Evolutionary conservation across 1,284 basidiomycete species (phyloP).

Genomic region (Pseudozyma sp.): DNA sequence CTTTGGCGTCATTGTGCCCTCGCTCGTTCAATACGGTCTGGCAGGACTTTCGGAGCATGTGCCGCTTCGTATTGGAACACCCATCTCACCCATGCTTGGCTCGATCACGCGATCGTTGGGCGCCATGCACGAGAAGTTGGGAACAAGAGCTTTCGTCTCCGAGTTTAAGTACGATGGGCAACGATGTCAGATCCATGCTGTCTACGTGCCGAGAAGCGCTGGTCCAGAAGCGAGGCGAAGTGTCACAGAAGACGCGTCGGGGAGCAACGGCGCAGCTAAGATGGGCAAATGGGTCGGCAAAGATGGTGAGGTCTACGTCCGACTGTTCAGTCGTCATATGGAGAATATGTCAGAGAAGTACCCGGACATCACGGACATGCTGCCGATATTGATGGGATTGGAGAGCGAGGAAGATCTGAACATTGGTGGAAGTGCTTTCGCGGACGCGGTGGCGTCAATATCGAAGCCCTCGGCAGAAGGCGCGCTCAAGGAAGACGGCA

Average conservation of each 20-base stretch:
- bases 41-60: slow-evolving; percentile 71
- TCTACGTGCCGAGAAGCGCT: slow-evolving; percentile 42
- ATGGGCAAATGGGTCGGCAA: slow-evolving; percentile 62
- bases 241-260: slow-evolving; percentile 22
- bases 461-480: not conserved
- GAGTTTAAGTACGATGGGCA: slow-evolving; percentile 90
- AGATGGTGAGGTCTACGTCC: slow-evolving; percentile 72
- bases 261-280: slow-evolving; percentile 19
- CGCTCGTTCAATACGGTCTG: slow-evolving; percentile 70
- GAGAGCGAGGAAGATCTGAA: slow-evolving; percentile 35
- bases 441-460: not conserved
- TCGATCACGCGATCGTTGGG: slow-evolving; percentile 80
- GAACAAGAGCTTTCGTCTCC: slow-evolving; percentile 61
- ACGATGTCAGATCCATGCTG: slow-evolving; percentile 83
- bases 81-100: slow-evolving; percentile 72
- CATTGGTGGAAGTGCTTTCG: slow-evolving; percentile 15
- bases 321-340: slow-evolving; percentile 87
- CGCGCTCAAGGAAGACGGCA: not conserved
- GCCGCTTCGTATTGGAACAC: slow-evolving; percentile 78
- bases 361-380: slow-evolving; percentile 79
- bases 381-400: slow-evolving; percentile 64
- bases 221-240: slow-evolving; percentile 38
- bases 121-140: slow-evolving; percentile 81
- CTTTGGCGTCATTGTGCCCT: slow-evolving; percentile 81
- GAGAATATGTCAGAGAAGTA: slow-evolving; percentile 93